Evolutionary conservation across 1,139 yeast species (phyloP).

Genomic region (Sporopachydermia cereana): DNA sequence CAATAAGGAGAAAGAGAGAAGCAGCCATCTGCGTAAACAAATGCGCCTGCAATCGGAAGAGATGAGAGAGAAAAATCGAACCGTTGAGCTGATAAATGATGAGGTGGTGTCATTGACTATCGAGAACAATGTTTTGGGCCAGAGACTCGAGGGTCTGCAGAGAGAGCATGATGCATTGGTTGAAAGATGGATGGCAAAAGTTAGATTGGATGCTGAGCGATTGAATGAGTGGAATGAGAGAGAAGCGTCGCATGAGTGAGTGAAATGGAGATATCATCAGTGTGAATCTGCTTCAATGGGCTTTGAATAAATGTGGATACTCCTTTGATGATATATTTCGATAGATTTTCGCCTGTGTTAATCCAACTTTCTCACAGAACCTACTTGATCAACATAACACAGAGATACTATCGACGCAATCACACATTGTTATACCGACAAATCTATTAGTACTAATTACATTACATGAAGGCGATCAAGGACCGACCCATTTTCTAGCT

Average conservation of each 20-base stretch:
- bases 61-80: slow-evolving; percentile 1
- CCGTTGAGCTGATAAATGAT: not conserved
- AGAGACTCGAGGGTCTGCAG: not conserved
- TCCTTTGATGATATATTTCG: too few relatives aligned
- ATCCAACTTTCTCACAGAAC: too few relatives aligned
- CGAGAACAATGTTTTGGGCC: not conserved
- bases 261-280: too few relatives aligned
- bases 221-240: slow-evolving; percentile 4
- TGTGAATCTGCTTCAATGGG: too few relatives aligned
- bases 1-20: not conserved
- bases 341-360: too few relatives aligned
- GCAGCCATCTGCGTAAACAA: too few relatives aligned
- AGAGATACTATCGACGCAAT: too few relatives aligned
- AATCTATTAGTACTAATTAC: slow-evolving; percentile 4
- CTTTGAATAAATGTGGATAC: too few relatives aligned
- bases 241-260: too few relatives aligned
- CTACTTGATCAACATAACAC: too few relatives aligned
- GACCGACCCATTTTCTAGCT: slow-evolving; percentile 88
- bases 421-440: slow-evolving; percentile 3
- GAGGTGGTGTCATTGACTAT: not conserved
- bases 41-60: not conserved
- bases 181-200: slow-evolving; percentile 4
- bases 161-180: not conserved
- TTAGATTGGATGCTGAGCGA: not conserved
- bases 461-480: slow-evolving; percentile 15